A percentile compares a stretch with the other conserved stretches of the same genome.
These are phyloP conservation scores for Coleophoma eucalyptorum DNA, from an alignment of 2,329 filamentous ascomycete genomes.

Conservation along the genomic window DNA sequence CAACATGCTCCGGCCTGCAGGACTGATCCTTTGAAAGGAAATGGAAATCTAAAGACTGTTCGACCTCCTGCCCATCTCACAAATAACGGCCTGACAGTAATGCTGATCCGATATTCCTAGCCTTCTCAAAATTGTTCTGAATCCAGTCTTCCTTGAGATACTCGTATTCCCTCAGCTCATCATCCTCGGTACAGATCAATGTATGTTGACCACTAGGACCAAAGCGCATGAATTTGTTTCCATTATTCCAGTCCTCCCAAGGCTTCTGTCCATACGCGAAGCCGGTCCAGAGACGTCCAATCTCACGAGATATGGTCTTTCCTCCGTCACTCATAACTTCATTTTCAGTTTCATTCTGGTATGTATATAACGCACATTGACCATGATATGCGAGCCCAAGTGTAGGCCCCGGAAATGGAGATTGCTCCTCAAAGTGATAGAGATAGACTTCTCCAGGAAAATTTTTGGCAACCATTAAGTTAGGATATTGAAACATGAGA, in stretches of 20 bases:
- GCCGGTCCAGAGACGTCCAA: slow-evolving; percentile 1
- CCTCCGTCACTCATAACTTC: not conserved
- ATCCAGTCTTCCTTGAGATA: not conserved
- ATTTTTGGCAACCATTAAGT: slow-evolving; percentile 1
- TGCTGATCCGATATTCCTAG: not conserved
- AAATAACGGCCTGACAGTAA: no score
- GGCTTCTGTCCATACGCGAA: slow-evolving; percentile 5
- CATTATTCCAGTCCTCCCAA: slow-evolving; percentile 6
- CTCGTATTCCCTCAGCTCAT: not conserved
- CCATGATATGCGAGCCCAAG: slow-evolving; percentile 1
- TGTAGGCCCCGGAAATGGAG: not conserved
- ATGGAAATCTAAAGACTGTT: no score
- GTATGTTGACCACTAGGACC: not conserved
- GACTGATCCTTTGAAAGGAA: no score
- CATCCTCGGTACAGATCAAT: not conserved
- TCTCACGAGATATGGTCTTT: slow-evolving; percentile 1
- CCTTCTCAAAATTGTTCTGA: not conserved
- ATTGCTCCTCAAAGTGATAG: slow-evolving; percentile 3
- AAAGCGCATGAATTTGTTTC: not conserved
- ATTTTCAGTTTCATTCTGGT: slow-evolving; percentile 1
- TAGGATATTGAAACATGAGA: slow-evolving; percentile 7
- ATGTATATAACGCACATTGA: slow-evolving; percentile 3
- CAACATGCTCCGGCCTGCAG: no score
- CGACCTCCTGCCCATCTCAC: no score
- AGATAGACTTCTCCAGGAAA: slow-evolving; percentile 2